Evolutionary conservation across 2,329 filamentous ascomycete genomes (phyloP), one percentile per base, ranked within the genome.

Genomic region (Didymella keratinophila): DNA sequence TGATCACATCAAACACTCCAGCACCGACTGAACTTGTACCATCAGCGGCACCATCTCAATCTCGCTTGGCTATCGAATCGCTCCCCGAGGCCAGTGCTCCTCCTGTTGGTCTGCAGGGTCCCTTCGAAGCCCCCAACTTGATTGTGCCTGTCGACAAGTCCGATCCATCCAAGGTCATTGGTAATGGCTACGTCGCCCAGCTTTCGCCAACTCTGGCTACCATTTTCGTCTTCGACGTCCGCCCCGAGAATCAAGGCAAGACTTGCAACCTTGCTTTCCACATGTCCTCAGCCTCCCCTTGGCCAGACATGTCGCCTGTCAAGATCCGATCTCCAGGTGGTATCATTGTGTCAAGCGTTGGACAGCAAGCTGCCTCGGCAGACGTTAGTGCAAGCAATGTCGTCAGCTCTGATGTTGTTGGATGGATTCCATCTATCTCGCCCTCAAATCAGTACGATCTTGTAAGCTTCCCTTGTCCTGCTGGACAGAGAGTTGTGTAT

Each of bases 201-300:
- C 70, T 83, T 58, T 79, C 77, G 4, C 70, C 76, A 1, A 73
- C 64, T 3, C 60, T 66, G n/a, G 75, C 70, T 39, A 74, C 75
- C 10, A 61, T 83, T 58, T 82, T 82, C 74, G 78, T 77, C 58
- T 83, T 83, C 64, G 78, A 83, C 60, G 71, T 83, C 23, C 78
- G 78, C 0, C 61, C 70, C 3, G 68, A 66, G 3, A 73, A 78
- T 47, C 58, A 70, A 36, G 77, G 78, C 58, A 79, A 78, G 60
- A 79, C 74, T 30, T 84, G 82, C 74, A 80, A 76, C 5, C 67
- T 83, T n/a, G 71, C 79, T 56, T 82, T 84, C 71, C 68, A 80
- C 36, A 76, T 83, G 60, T 82, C 82, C 0, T 56, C 66, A 6
- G 60, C 79, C 74, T n/a, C 59, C 55, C 21, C 66, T 63, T 61